phyloP scores from a whole-genome alignment of 2,329 filamentous ascomycete genomes.

The Diplodia corticola region DNA sequence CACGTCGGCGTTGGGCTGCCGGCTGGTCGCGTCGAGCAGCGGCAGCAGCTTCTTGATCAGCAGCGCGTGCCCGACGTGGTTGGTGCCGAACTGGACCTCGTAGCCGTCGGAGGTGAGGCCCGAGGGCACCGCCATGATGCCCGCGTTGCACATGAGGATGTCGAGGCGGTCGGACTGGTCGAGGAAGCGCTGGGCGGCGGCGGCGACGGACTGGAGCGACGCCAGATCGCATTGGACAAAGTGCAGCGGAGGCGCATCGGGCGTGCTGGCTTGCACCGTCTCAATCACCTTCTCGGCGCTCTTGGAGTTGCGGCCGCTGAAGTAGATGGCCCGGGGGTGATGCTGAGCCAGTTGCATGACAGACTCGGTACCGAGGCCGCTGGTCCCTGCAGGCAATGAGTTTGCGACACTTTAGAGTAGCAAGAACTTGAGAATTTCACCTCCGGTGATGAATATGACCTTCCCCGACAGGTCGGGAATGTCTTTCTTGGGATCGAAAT shows the following conservation, averaged over 20 bases:
- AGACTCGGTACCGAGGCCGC: constrained; percentile 29
- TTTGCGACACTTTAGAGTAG: constrained; percentile 32
- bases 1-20: neutral
- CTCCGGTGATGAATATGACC: constrained; percentile 49
- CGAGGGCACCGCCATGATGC: constrained; percentile 43
- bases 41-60: constrained; percentile 50
- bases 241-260: neutral
- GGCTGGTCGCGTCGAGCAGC: constrained; percentile 21
- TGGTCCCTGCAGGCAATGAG: constrained; percentile 39
- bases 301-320: neutral
- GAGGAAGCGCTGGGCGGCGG: constrained; percentile 41
- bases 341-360: neutral
- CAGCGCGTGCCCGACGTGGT: constrained; percentile 53
- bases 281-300: neutral
- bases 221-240: constrained; percentile 46
- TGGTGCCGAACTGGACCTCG: constrained; percentile 54
- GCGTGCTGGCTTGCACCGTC: neutral
- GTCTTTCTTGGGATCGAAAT: constrained; percentile 24
- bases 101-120: constrained; percentile 49
- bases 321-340: neutral
- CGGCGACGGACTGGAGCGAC: constrained; percentile 43
- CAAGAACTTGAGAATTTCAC: constrained; percentile 23
- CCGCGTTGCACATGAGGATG: constrained; percentile 50
- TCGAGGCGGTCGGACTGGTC: constrained; percentile 43
- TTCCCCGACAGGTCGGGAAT: constrained; percentile 46